Conservation (phyloP, 1,284 basidiomycete genomes). For the Heterobasidion parviporum region DNA sequence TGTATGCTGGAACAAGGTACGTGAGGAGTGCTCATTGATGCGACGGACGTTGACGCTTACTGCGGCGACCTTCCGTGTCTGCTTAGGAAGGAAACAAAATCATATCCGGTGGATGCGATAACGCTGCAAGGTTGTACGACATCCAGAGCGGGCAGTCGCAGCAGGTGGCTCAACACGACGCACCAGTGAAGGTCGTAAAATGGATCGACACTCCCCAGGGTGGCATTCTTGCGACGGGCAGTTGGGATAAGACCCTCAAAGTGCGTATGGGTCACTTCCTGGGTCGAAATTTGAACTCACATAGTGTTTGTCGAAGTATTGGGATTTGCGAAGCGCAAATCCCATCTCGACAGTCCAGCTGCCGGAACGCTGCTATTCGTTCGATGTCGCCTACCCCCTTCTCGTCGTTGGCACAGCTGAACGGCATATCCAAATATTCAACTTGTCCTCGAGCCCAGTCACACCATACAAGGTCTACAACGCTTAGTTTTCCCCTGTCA, state of each 20-base stretch:
- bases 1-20: constrained; percentile 74
- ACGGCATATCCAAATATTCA: constrained; percentile 83
- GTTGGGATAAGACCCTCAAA: constrained; percentile 91
- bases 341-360: constrained; percentile 76
- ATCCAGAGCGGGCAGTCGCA: constrained; percentile 62
- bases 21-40: constrained; percentile 7
- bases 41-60: background rate
- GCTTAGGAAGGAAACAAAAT: constrained; percentile 71
- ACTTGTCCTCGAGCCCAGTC: constrained; percentile 72
- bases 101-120: constrained; percentile 84
- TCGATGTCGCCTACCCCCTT: constrained; percentile 81
- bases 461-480: constrained; percentile 58
- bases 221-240: constrained; percentile 76
- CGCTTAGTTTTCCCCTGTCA: background rate
- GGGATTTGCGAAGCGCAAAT: constrained; percentile 73
- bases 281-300: background rate
- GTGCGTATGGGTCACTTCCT: constrained; percentile 27
- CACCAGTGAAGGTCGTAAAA: constrained; percentile 68
- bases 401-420: constrained; percentile 95
- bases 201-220: constrained; percentile 67
- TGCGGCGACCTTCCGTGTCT: background rate
- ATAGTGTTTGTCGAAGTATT: constrained; percentile 53
- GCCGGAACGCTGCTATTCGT: constrained; percentile 85
- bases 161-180: constrained; percentile 81
- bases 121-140: constrained; percentile 78